These are phyloP conservation scores for Thalassiosira mediterranea DNA, from an alignment of 352 stramenopile species.

Conservation along the genomic window DNA sequence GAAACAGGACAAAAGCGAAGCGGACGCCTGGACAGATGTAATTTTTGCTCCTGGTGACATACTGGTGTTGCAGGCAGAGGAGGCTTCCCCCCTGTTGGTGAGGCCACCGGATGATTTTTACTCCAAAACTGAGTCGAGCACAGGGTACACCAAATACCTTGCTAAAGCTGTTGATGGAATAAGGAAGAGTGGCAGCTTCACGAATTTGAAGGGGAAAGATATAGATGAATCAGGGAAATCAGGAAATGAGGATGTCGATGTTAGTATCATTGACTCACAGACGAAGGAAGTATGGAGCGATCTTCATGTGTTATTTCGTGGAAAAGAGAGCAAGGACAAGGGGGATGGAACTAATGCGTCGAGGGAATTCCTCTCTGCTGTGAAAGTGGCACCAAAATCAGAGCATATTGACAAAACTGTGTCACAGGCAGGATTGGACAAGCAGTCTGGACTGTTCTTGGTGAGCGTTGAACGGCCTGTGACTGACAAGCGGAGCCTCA, in stretches of 20 bases:
- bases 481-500: background rate
- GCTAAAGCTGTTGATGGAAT: background rate
- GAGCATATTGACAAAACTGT: constrained; percentile 55
- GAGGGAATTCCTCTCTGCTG: constrained; percentile 72
- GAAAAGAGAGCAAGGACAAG: constrained; percentile 13
- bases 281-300: constrained; percentile 20
- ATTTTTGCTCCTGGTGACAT: constrained; percentile 65
- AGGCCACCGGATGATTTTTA: constrained; percentile 45
- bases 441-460: constrained; percentile 67
- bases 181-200: background rate
- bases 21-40: constrained; percentile 23
- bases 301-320: constrained; percentile 22
- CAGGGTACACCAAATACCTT: background rate
- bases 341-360: constrained; percentile 5
- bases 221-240: constrained; percentile 3
- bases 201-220: constrained; percentile 3
- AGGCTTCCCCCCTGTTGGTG: constrained; percentile 69
- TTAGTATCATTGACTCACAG: background rate
- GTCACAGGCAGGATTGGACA: constrained; percentile 52
- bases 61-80: constrained; percentile 71
- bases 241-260: background rate
- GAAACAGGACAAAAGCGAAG: constrained; percentile 58
- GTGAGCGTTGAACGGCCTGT: constrained; percentile 70
- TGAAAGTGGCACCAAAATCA: constrained; percentile 62
- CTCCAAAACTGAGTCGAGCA: background rate